These are phyloP conservation scores for Choiromyces venosus DNA, from an alignment of 495 filamentous ascomycete species.

Conservation along the genomic window DNA sequence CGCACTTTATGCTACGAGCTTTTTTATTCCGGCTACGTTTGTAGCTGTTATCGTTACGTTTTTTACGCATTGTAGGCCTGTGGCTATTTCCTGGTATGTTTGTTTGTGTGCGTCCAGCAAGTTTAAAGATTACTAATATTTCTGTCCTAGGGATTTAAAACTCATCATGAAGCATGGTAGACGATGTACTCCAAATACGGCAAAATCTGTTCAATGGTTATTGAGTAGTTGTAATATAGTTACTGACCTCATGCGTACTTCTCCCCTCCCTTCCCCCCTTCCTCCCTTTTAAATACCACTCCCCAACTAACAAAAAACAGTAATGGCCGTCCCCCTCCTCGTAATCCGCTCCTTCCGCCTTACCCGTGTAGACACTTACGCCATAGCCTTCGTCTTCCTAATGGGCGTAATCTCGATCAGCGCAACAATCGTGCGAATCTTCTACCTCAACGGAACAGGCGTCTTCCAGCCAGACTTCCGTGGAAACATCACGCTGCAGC, in stretches of 20 bases:
- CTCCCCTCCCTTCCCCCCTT: background rate
- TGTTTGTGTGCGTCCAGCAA: background rate
- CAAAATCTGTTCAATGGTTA: background rate
- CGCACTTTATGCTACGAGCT: background rate
- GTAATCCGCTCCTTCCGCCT: conserved; percentile 1
- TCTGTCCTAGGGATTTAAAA: background rate
- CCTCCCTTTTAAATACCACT: background rate
- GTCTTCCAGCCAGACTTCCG: background rate
- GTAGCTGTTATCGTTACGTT: background rate
- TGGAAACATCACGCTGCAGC: background rate
- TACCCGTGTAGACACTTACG: background rate
- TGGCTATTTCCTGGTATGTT: background rate
- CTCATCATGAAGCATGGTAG: background rate
- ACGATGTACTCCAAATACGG: conserved; percentile 1
- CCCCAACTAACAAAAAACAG: background rate
- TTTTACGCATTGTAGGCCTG: background rate
- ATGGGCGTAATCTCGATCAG: background rate
- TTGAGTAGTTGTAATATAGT: background rate
- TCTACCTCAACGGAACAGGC: background rate
- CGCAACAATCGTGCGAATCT: background rate
- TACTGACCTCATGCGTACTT: background rate
- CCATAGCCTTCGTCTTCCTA: conserved; percentile 1
- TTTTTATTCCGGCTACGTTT: background rate
- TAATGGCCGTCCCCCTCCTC: background rate
- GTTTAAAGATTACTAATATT: background rate